These are phyloP conservation scores for Pestalotiopsis sp. DNA, from an alignment of 2,329 filamentous ascomycete genomes.

Conservation along the genomic window DNA sequence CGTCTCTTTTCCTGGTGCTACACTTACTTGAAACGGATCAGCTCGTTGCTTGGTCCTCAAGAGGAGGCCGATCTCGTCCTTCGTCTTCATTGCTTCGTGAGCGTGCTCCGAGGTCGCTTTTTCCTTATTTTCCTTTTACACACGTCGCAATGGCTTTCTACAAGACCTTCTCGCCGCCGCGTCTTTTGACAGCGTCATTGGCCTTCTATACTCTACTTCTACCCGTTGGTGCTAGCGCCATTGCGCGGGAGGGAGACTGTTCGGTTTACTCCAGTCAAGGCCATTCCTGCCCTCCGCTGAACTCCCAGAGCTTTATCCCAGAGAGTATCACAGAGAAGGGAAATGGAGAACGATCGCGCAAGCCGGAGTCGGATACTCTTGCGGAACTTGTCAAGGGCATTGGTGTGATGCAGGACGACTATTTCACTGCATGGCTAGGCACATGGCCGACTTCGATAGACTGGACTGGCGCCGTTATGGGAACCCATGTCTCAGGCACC, in stretches of 20 bases:
- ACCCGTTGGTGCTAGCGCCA: conserved; percentile 1
- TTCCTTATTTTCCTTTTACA: background rate
- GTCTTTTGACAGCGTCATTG: background rate
- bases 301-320: background rate
- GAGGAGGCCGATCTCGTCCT: background rate
- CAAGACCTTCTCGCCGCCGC: background rate
- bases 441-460: conserved; percentile 88
- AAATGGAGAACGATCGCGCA: background rate
- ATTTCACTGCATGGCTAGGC: conserved; percentile 76
- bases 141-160: background rate
- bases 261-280: background rate
- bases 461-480: conserved; percentile 88
- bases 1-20: background rate
- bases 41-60: background rate
- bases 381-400: conserved; percentile 65
- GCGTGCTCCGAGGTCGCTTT: background rate
- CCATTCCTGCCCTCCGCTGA: background rate
- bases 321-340: background rate
- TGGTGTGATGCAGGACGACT: conserved; percentile 74
- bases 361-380: conserved; percentile 35
- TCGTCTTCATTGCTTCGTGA: background rate
- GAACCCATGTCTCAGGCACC: conserved; percentile 76
- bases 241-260: background rate
- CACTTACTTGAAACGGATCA: background rate
- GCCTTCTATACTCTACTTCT: background rate